These are phyloP conservation scores for Entomortierella beljakovae DNA, from an alignment of 192 early-diverging fungal species.

Conservation along the genomic window DNA sequence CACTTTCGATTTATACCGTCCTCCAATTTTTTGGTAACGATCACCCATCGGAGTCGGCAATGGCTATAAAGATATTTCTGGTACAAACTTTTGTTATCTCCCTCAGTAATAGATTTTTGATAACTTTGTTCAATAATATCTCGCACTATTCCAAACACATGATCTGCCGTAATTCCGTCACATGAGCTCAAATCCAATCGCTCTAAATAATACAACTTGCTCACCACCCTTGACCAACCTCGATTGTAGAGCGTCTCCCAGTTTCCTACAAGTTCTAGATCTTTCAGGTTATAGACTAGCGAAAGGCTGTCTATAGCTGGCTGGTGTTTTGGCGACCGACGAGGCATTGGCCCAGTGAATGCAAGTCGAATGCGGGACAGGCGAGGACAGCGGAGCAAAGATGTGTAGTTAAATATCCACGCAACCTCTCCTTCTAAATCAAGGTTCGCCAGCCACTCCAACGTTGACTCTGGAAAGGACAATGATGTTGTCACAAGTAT, in stretches of 20 bases:
- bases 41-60: constrained; percentile 38
- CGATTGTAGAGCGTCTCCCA: constrained; percentile 33
- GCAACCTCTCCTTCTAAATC: constrained; percentile 45
- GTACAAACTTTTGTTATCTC: not conserved
- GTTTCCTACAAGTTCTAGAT: constrained; percentile 33
- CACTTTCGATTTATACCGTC: constrained; percentile 20
- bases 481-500: constrained; percentile 12
- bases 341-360: constrained; percentile 42
- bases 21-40: constrained; percentile 35
- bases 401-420: constrained; percentile 48
- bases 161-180: constrained; percentile 37
- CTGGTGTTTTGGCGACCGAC: constrained; percentile 37
- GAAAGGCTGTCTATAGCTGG: constrained; percentile 27
- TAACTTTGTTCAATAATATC: constrained; percentile 17
- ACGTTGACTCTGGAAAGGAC: constrained; percentile 19
- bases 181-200: constrained; percentile 33
- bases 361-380: constrained; percentile 30
- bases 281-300: constrained; percentile 10
- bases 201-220: constrained; percentile 13
- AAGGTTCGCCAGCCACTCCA: constrained; percentile 15
- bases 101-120: not conserved
- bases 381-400: constrained; percentile 20
- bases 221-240: constrained; percentile 33
- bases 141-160: constrained; percentile 17
- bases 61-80: constrained; percentile 5